Base-by-base conservation (phyloP, 163 green algal genomes). In the Chlamydomonas reinhardtii region DNA sequence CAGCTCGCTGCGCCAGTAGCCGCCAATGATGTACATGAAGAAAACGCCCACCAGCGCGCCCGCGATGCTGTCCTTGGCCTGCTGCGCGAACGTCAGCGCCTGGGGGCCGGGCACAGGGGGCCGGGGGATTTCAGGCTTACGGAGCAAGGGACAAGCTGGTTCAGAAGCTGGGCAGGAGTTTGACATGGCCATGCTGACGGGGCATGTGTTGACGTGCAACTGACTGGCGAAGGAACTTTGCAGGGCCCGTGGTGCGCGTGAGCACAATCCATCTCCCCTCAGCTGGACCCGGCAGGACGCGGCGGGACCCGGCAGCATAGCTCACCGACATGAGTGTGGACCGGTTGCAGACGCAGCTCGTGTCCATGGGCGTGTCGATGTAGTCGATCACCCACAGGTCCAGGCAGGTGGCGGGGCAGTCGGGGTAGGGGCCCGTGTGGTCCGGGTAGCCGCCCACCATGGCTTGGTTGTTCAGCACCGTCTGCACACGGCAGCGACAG, bases 1-100 rank as follows among this genome's bases (percentile, higher is more conserved):
- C 34, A 86, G 34, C 70, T 79, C 54, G 35, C 34, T 73, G 43
- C 79, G 69, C 69, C 69, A 86, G 27, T 64, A 86, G 69, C 79
- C 79, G 24, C 69, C 79, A 4, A 86, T 29, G 1, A 86, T 31
- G 79, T 78, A 86, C 52, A 86, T 86, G 31, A 78, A 34, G 65
- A 86, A 77, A 16, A 73, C 79, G 15, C 69, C 79, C 15, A 29
- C 22, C 20, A 86, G 39, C 31, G 66, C 61, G 52, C 77, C 77
- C 16, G 65, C 39, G 25, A 43, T 39, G 65, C 9, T n/a, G 43
- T 31, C 22, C 77, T 75, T 32, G 48, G 77, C 65, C n/a, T 39
- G 1, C 0, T n/a, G 1, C 65, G 48, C 19, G 48, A 56, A 56
- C 48, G 48, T 56, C 48, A 56, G 48, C 48, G 48, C 48, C 48